Percentiles rank a stretch among this genome's conserved stretches.
phyloP scores from a whole-genome alignment of 352 stramenopile species.

The Globisporangium paddicum region DNA sequence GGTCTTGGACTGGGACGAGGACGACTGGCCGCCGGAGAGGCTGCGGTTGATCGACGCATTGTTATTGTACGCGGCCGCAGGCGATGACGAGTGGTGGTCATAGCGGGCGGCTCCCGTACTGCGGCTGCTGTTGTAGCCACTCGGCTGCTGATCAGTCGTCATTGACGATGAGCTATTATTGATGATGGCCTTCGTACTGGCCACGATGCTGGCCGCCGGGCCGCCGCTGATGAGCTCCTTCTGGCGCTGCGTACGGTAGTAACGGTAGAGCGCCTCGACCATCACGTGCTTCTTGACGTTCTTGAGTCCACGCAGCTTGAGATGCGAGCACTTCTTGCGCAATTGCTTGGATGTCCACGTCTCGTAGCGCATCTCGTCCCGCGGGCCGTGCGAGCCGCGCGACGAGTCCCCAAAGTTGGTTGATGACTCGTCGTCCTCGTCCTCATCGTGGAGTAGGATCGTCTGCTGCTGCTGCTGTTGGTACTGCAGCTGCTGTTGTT shows the following conservation, averaged over 20 bases:
- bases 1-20: not conserved
- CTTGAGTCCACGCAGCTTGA: constrained; percentile 76
- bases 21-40: not conserved
- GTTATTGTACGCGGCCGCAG: constrained; percentile 9
- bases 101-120: constrained; percentile 2
- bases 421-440: constrained; percentile 9
- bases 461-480: constrained; percentile 16
- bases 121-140: constrained; percentile 3
- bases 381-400: constrained; percentile 42
- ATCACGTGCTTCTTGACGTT: constrained; percentile 87
- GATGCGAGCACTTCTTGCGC: constrained; percentile 75
- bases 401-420: constrained; percentile 28
- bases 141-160: constrained; percentile 10
- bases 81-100: constrained; percentile 3
- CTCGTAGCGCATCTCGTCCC: constrained; percentile 63
- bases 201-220: constrained; percentile 1
- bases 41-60: constrained; percentile 6
- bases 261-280: constrained; percentile 75
- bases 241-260: constrained; percentile 62
- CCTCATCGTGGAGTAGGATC: constrained; percentile 1
- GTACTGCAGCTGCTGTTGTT: too few species aligned
- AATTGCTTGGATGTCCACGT: constrained; percentile 83
- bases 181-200: not conserved
- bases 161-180: not conserved
- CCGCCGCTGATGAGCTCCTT: constrained; percentile 27